These are phyloP conservation scores for Mortierella claussenii DNA, from an alignment of 192 early-diverging fungal genomes.

Conservation along the genomic window DNA sequence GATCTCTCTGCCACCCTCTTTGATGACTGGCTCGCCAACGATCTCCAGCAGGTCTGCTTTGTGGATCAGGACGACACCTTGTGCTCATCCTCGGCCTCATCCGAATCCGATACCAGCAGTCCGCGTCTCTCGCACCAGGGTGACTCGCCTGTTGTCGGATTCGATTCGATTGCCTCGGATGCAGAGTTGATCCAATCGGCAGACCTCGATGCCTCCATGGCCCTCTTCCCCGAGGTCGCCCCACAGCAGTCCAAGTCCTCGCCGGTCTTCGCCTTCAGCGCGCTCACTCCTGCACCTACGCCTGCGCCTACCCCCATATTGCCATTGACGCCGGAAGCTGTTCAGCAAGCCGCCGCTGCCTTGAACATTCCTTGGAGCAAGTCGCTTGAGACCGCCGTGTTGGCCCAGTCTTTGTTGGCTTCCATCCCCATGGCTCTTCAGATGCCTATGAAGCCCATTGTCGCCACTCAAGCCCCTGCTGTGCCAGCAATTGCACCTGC, in stretches of 20 bases:
- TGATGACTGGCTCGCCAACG: conserved; percentile 65
- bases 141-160: conserved; percentile 44
- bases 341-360: conserved; percentile 49
- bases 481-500: no score
- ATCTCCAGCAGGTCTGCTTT: conserved; percentile 56
- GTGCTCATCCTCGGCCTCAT: conserved; percentile 28
- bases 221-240: conserved; percentile 43
- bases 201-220: conserved; percentile 21
- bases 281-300: neutral
- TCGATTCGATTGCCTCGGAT: conserved; percentile 44
- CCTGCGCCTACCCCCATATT: conserved; percentile 16
- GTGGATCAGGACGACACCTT: conserved; percentile 32
- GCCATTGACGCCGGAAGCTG: conserved; percentile 42
- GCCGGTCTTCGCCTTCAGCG: conserved; percentile 5
- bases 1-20: conserved; percentile 49
- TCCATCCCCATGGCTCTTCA: conserved; percentile 44
- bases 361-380: conserved; percentile 56
- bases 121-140: conserved; percentile 19
- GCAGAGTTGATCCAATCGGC: conserved; percentile 25
- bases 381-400: conserved; percentile 41
- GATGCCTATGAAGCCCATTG: conserved; percentile 10
- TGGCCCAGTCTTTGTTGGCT: conserved; percentile 53
- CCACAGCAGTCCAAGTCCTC: neutral
- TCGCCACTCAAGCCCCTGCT: conserved; percentile 2
- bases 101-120: conserved; percentile 17